These are phyloP conservation scores for Yarrowia divulgata DNA, from an alignment of 805 yeast species.

Conservation along the genomic window DNA sequence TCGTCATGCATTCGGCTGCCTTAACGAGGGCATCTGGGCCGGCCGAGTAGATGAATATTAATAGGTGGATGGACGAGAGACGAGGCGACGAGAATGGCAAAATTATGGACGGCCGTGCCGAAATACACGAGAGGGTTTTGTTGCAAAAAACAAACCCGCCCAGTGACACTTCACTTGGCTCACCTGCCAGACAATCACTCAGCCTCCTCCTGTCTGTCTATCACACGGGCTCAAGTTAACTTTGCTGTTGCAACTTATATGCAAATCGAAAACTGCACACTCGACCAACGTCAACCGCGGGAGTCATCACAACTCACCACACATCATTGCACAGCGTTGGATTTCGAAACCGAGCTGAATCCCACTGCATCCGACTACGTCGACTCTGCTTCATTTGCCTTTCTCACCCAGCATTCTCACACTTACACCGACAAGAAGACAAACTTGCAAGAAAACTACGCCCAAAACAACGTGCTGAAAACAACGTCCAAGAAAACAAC, in stretches of 20 bases:
- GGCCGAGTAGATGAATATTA: conserved; percentile 6
- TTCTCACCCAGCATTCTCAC: neutral
- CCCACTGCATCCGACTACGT: neutral
- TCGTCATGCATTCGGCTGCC: conserved; percentile 32
- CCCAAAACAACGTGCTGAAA: no score
- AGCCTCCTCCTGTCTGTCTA: conserved; percentile 22
- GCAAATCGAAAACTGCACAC: conserved; percentile 38
- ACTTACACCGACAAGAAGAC: neutral
- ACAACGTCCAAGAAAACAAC: neutral
- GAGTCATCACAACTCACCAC: conserved; percentile 23
- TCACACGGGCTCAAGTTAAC: conserved; percentile 24
- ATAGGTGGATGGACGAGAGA: neutral
- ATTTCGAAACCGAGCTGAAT: neutral
- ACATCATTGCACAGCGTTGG: neutral
- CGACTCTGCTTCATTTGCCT: neutral
- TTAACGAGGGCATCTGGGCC: conserved; percentile 25
- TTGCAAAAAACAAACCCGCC: no score
- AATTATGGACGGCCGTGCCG: no score
- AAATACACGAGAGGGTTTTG: no score
- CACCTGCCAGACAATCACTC: conserved; percentile 23
- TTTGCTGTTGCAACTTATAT: conserved; percentile 35
- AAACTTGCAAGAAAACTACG: no score
- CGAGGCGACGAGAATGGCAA: no score
- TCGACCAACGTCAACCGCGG: conserved; percentile 32
- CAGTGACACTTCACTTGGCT: neutral